Evolutionary conservation across 2,329 filamentous ascomycete species (phyloP).

Genomic region (Hymenoscyphus occultus): DNA sequence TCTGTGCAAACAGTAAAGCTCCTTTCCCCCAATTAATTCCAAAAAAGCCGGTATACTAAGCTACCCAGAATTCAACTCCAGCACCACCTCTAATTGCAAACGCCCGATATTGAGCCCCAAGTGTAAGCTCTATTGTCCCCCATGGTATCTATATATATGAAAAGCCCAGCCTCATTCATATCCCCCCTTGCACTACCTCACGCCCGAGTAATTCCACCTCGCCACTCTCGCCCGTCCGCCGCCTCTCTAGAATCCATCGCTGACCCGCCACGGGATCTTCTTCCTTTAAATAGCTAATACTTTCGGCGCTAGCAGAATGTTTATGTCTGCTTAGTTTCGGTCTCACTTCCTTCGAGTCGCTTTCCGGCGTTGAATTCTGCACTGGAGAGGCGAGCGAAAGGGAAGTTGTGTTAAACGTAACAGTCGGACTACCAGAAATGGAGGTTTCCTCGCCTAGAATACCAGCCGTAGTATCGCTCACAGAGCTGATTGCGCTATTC

Average conservation of each 20-base stretch:
- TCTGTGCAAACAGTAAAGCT: no score
- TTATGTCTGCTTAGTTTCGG: slow-evolving; percentile 40
- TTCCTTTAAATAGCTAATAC: slow-evolving; percentile 64
- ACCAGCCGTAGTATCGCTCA: slow-evolving; percentile 20
- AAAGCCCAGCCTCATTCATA: slow-evolving; percentile 22
- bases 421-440: slow-evolving; percentile 26
- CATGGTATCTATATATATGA: not conserved
- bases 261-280: slow-evolving; percentile 56
- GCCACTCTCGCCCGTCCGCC: slow-evolving; percentile 63
- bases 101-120: no score
- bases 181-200: slow-evolving; percentile 56
- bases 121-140: not conserved
- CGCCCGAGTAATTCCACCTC: slow-evolving; percentile 63
- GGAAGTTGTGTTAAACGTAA: slow-evolving; percentile 17
- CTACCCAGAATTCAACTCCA: no score
- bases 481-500: slow-evolving; percentile 29
- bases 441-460: slow-evolving; percentile 19
- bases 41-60: no score
- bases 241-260: slow-evolving; percentile 67
- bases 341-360: slow-evolving; percentile 35
- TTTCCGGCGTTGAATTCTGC: slow-evolving; percentile 4
- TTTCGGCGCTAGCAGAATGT: slow-evolving; percentile 59
- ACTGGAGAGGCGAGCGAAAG: slow-evolving; percentile 4
- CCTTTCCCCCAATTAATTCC: no score
- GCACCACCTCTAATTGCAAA: no score